Evolutionary conservation across 192 early-diverging fungal species (phyloP), one percentile per base, ranked within the genome.

Genomic region (Chytriomyces hyalinus): DNA sequence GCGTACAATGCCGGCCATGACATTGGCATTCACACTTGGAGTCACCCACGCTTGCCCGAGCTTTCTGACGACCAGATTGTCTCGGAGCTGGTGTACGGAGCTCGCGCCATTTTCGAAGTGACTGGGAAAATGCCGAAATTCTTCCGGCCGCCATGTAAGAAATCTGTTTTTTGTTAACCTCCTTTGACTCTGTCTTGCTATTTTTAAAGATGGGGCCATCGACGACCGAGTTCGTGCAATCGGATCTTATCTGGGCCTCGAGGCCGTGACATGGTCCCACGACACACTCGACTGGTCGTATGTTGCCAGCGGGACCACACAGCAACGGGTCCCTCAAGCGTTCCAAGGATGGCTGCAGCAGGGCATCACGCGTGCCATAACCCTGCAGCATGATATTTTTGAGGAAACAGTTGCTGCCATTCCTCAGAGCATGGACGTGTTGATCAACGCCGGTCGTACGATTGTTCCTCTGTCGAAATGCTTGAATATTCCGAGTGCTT

Each of bases 41-140:
- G 89, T 17, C 92, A 93, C 68, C 67, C 75, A n/a, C 81, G 82
- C 6, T 61, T 88, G 13, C 91, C 89, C 45, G 77, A 84, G 5
- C 66, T 89, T 49, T 88, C 89, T 4, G 91, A 91, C 66, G 90
- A 87, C 67, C 88, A 92, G 70, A 86, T 93, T 53, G 78, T 92
- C 49, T 89, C 88, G 62, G 91, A 93, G 79, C 67, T 93, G 20
- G 85, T 87, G 66, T 94, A 91, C 86, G 92, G 87, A 9, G 84
- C 88, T 26, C 63, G 64, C 49, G 49, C 62, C 17, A 86, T 86
- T 60, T 51, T 61, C 15, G 22, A 76, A 10, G 67, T 61, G 49
- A 86, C 65, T 43, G 85, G 85, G 43, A 20, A 63, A 11, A 64
- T 65, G 9, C 84, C 87, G 74, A n/a, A 45, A 6, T 80, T 73